Evolutionary conservation across 2,329 filamentous ascomycete species (phyloP).

Genomic region (Harringtonia aguacate): DNA sequence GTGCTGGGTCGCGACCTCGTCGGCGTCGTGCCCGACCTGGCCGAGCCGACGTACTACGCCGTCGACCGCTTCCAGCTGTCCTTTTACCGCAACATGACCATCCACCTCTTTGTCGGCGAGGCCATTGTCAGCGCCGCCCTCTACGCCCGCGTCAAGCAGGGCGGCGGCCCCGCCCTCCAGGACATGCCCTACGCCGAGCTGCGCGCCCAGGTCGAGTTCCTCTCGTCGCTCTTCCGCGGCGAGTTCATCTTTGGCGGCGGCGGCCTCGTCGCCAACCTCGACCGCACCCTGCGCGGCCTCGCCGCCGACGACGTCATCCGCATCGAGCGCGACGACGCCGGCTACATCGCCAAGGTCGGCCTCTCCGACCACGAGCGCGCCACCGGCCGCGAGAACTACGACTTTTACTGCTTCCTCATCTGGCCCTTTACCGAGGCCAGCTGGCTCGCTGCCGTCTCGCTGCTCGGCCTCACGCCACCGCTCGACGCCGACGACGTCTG

Average conservation of each 20-base stretch:
- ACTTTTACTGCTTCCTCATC: conserved; percentile 97
- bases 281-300: conserved; percentile 66
- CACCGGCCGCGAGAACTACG: conserved; percentile 83
- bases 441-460: conserved; percentile 82
- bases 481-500: conserved; percentile 52
- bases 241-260: conserved; percentile 96
- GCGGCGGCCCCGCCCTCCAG: conserved; percentile 74
- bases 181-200: conserved; percentile 67
- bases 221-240: conserved; percentile 86
- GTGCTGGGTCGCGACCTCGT: conserved; percentile 87
- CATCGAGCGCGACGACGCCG: conserved; percentile 45
- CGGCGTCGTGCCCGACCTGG: conserved; percentile 64
- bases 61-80: conserved; percentile 95
- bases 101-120: conserved; percentile 93
- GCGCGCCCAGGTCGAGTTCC: conserved; percentile 70
- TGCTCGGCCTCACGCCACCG: conserved; percentile 79
- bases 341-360: conserved; percentile 54
- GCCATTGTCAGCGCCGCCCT: conserved; percentile 81
- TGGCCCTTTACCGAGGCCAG: conserved; percentile 96
- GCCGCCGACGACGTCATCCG: conserved; percentile 70
- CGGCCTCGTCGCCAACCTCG: conserved; percentile 68
- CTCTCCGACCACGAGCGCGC: conserved; percentile 66
- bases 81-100: conserved; percentile 99
- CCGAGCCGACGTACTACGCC: conserved; percentile 87
- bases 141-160: conserved; percentile 84